Evolutionary conservation across 192 early-diverging fungal genomes (phyloP), one percentile per base, ranked within the genome.

Genomic region (Coemansia erecta): DNA sequence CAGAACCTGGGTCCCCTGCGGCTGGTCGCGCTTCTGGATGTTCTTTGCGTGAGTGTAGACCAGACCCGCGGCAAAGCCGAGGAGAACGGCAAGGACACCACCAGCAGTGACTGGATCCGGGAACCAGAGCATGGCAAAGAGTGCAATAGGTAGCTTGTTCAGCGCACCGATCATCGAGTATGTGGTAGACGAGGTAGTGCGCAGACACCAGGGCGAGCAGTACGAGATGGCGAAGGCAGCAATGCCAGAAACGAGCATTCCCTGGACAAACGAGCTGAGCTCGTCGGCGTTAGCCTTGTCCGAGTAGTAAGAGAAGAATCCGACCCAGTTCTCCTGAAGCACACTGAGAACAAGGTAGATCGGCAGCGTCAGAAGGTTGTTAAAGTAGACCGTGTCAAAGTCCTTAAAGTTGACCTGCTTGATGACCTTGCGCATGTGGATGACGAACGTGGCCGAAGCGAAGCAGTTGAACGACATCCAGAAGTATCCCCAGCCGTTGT

Each of bases 131-230:
- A 99, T 98, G 33, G 95, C 94, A 58, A 90, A 90, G 26, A 96
- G 80, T 4, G 94, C 92, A 58, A 99, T 93, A 14, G 97, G 97
- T 31, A 99, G 80, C 68, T 99, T 99, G 79, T 99, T 99, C 45
- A 99, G 87, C 11, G 97, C 94, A 11, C 97, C 97, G 24, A 94
- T 94, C 97, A 99, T 99, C n/a, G 86, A 88, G 69, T 91, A 93
- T 0, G 91, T 93, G 22, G 91, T 93, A 15, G 88, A 89, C 4
- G 82, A 86, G 12, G 89, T 82, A 9, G 72, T 78, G 66, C 82
- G 73, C 51, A 84, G 69, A 58, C 81, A 82, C 82, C 82, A 84
- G 3, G 77, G 66, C 62, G 77, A 59, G 89, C 87, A 67, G 86
- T 91, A 98, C 1, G 89, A 90, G 66, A 98, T 98, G 37, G 84